Evolutionary conservation across 2,329 filamentous ascomycete genomes (phyloP), one percentile per base, ranked within the genome.

Genomic region (Dactylonectria macrodidyma): DNA sequence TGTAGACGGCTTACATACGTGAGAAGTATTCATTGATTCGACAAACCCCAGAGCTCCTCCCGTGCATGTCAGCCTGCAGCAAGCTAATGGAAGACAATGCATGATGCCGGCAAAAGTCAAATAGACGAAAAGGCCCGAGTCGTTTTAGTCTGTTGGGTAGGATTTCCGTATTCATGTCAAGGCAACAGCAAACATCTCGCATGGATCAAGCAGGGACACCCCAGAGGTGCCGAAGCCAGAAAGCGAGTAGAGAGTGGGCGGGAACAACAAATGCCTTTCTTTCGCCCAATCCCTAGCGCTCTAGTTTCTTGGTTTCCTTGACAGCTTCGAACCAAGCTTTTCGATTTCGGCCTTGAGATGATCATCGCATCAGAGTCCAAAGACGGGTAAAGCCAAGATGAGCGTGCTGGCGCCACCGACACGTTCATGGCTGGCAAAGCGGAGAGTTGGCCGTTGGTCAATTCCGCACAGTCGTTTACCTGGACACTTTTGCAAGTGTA

Each of bases 381-480:
- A 51, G 24, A 10, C n/a, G 26, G 47, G 10, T 11, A 55, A 30
- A 67, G 66, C 62, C 60, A 73, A 69, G 60, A 64, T n/a, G 7
- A 47, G 46, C 24, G 22, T 12, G 22, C 36, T 51, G 59, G 63
- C 68, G 70, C 73, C 69, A 33, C 73, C 76, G 72, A 73, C 69
- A 75, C 56, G 56, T 67, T 36, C 36, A 71, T 59, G 47, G 57
- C 41, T 26, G n/a, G 26, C 24, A 30, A 9, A n/a, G 52, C 19
- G 36, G 33, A 59, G 41, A 50, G 38, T 5, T 47, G 12, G n/a
- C 36, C 46, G 12, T 51, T 47, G 24, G 5, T 30, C 34, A 72
- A 66, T 65, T 62, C 56, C 50, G 48, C 50, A 51, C 48, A 34
- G 7, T 10, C 3, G 24, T 14, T 12, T 38, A n/a, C 44, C 22